Evolutionary conservation across 2,329 filamentous ascomycete species (phyloP).

Genomic region (Fusarium sp.): DNA sequence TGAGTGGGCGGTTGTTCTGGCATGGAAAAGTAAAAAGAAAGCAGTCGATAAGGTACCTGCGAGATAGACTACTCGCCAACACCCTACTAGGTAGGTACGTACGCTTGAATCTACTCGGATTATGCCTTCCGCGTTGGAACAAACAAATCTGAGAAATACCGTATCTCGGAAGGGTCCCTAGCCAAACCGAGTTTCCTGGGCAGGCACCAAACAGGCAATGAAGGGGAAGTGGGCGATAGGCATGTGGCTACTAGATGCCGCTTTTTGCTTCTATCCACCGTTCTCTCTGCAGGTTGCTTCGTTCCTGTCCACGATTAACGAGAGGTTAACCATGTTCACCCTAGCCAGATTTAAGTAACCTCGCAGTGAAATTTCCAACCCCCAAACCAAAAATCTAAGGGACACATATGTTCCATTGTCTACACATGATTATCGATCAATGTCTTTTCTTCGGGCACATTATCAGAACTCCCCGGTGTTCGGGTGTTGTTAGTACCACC

Average conservation of each 20-base stretch:
- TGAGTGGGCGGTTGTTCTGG: constrained; percentile 17
- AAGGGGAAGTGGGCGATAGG: constrained; percentile 26
- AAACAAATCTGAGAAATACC: neutral
- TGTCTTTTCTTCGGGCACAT: neutral
- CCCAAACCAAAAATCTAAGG: neutral
- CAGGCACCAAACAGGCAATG: constrained; percentile 28
- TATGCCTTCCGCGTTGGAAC: neutral
- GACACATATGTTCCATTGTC: neutral
- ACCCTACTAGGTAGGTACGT: neutral
- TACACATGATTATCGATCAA: constrained; percentile 3
- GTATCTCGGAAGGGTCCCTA: constrained; percentile 1
- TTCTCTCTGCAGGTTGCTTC: neutral
- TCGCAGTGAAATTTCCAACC: neutral
- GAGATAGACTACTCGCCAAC: constrained; percentile 5
- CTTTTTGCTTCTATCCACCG: neutral
- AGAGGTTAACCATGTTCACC: constrained; percentile 9
- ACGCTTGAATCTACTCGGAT: neutral
- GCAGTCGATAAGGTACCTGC: constrained; percentile 7
- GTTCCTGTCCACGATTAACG: constrained; percentile 7
- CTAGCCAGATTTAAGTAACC: neutral
- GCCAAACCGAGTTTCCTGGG: constrained; percentile 1
- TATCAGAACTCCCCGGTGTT: neutral
- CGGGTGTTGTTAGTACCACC: constrained; percentile 5
- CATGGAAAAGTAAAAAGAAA: neutral
- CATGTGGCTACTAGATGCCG: neutral